Evolutionary conservation across 2,329 filamentous ascomycete genomes (phyloP).

Genomic region (Penicillium sp.): DNA sequence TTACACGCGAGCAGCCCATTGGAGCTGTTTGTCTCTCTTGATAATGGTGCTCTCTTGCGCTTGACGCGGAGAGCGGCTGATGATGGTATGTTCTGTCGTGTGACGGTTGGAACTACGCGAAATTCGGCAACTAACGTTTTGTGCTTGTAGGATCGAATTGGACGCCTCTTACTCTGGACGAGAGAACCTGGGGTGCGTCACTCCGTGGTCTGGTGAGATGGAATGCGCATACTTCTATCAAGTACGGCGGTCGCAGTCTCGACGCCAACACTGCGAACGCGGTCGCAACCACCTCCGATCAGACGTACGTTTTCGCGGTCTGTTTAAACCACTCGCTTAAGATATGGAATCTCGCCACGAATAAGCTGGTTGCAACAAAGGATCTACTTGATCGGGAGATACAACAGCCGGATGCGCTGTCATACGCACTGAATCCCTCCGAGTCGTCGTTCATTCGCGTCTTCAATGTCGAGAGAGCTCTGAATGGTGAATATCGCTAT

Average conservation of each 20-base stretch:
- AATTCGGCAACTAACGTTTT: slow-evolving; percentile 17
- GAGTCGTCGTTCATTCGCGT: slow-evolving; percentile 78
- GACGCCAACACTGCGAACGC: slow-evolving; percentile 51
- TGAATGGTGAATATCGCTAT: slow-evolving; percentile 56
- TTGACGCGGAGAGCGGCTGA: slow-evolving; percentile 66
- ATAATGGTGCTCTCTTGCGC: slow-evolving; percentile 60
- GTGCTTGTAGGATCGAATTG: slow-evolving; percentile 44
- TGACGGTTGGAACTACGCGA: neutral
- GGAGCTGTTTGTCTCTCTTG: slow-evolving; percentile 74
- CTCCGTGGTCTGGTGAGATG: slow-evolving; percentile 53
- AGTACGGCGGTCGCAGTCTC: slow-evolving; percentile 46
- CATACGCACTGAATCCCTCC: slow-evolving; percentile 78
- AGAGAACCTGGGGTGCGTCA: slow-evolving; percentile 55
- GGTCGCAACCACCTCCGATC: slow-evolving; percentile 52
- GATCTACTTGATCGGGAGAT: slow-evolving; percentile 75
- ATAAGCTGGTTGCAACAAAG: slow-evolving; percentile 74
- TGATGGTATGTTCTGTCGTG: slow-evolving; percentile 46
- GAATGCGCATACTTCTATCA: slow-evolving; percentile 48
- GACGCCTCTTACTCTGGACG: slow-evolving; percentile 53
- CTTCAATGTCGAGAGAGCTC: slow-evolving; percentile 60
- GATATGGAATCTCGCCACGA: slow-evolving; percentile 85
- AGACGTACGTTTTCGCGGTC: slow-evolving; percentile 70
- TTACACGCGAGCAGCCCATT: slow-evolving; percentile 75
- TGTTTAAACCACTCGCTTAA: slow-evolving; percentile 87
- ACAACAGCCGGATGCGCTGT: slow-evolving; percentile 70